Percentiles rank a stretch among this genome's conserved stretches.
Evolutionary conservation across 768 basidiomycete species (phyloP).

Genomic region (Trametes cinnabarina): DNA sequence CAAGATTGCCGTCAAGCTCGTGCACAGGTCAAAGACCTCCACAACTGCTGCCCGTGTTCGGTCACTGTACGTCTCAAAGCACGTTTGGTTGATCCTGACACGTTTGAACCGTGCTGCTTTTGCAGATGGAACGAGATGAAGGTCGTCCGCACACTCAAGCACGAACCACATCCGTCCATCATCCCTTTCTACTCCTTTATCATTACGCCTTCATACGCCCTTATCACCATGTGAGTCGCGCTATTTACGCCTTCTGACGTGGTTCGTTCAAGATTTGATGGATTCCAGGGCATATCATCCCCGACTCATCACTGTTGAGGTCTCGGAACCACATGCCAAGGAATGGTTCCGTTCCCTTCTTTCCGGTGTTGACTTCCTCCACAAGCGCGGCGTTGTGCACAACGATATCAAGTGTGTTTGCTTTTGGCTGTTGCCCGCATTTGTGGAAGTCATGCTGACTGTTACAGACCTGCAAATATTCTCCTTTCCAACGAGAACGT

Average conservation of each 20-base stretch:
- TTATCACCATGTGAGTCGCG: constrained; percentile 82
- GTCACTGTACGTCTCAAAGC: constrained; percentile 60
- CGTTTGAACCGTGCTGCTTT: not conserved
- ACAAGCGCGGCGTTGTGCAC: constrained; percentile 80
- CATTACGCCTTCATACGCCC: constrained; percentile 85
- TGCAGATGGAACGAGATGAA: constrained; percentile 97
- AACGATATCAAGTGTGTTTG: constrained; percentile 89
- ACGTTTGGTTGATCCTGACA: not conserved
- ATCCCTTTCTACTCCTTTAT: constrained; percentile 93
- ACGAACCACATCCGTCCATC: constrained; percentile 87
- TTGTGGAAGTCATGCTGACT: constrained; percentile 3
- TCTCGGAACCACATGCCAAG: constrained; percentile 73
- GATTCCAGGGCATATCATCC: constrained; percentile 76
- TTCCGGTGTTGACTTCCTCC: constrained; percentile 81
- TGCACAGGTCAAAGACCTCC: constrained; percentile 77
- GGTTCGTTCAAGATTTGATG: not conserved
- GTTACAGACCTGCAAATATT: constrained; percentile 83
- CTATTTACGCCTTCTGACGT: not conserved
- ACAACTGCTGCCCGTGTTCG: constrained; percentile 88
- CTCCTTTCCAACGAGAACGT: constrained; percentile 74
- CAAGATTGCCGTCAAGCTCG: constrained; percentile 89
- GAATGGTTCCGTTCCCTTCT: constrained; percentile 82
- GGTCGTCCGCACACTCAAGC: constrained; percentile 80
- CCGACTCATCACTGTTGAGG: constrained; percentile 84
- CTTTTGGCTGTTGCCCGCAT: too few relatives aligned